Base-by-base conservation (phyloP, 306 rosid genomes). In the Prosopis cineraria region DNA sequence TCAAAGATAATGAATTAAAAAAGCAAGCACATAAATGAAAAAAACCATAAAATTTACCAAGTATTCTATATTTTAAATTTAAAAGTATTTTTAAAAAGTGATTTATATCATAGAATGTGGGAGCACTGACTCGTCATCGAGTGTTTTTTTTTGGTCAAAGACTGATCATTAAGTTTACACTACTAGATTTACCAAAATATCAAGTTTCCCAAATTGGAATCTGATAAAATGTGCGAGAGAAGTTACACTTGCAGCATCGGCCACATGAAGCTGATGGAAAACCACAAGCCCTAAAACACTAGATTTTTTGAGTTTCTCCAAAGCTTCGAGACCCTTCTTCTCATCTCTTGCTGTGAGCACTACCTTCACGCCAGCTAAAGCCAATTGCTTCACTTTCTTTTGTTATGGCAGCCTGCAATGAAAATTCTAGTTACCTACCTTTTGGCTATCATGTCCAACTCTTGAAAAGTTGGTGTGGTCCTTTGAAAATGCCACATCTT, bases 271-370 rank as follows among this genome's bases (percentile, higher is more conserved):
- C 39, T 72, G 84, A 68, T 79, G 86, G 73, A 82, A 85, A 0
- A 75, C 16, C 7, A 85, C 72, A 67, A 56, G 62, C 7, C 72
- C 53, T 36, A 82, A 85, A 1, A 85, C 7, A 67, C 33, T 67
- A 2, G 34, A 75, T 5, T 20, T 65, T 52, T 52, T 82, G 7
- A 82, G 62, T 25, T 11, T 72, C 43, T 82, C 12, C 45, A 75
- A 19, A 6, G 86, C 86, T 13, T 85, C 67, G 14, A 85, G 84
- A 68, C 88, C 88, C 31, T 76, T 85, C 64, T 50, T 29, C 3
- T 82, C 84, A 78, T 85, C 72, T 81, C 88, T 85, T 45, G 85
- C 64, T 0, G 88, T 81, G 0, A 85, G 80, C 13, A 85, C 85
- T 24, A 85, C 88, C 14, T 81, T 81, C 14, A 85, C 70, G 2